Evolutionary conservation across 179 eudicot genomes (phyloP).

Genomic region (Pouteria campechiana): DNA sequence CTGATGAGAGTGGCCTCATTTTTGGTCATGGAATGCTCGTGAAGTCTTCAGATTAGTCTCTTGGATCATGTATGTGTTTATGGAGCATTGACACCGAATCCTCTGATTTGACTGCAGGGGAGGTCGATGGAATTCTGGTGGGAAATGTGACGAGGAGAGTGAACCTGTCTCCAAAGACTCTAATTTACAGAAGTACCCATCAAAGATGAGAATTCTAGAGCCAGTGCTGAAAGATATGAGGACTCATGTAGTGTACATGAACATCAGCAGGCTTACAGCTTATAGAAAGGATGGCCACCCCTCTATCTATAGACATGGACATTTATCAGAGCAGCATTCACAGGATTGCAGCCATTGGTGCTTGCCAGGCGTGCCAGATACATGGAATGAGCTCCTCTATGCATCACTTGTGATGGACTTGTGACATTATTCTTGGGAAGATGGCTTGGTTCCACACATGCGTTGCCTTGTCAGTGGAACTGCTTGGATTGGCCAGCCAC

Average conservation of each 20-base stretch:
- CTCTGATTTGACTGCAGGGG: conserved; percentile 57
- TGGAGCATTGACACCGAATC: too few species aligned
- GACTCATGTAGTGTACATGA: conserved; percentile 65
- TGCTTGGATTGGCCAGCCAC: too few species aligned
- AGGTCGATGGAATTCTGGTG: conserved; percentile 94
- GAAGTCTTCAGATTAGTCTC: too few species aligned
- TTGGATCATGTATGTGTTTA: too few species aligned
- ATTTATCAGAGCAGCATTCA: conserved; percentile 28
- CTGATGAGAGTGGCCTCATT: too few species aligned
- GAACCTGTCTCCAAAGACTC: conserved; percentile 59
- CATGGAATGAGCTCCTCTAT: conserved; percentile 82
- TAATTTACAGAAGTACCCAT: conserved; percentile 42
- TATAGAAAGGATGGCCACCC: conserved; percentile 91
- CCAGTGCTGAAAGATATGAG: conserved; percentile 40
- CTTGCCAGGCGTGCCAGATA: conserved; percentile 89
- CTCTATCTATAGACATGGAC: conserved; percentile 63
- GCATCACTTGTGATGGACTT: conserved; percentile 34
- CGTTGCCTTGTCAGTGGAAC: too few species aligned
- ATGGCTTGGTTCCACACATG: neutral
- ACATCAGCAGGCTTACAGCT: conserved; percentile 68
- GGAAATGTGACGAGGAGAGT: conserved; percentile 74
- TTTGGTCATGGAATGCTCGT: too few species aligned
- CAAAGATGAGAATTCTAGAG: conserved; percentile 51
- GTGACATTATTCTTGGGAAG: conserved; percentile 18
- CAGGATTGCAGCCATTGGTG: conserved; percentile 99